Conservation (phyloP, 208 protist species). For the Trypanosoma theileri region DNA sequence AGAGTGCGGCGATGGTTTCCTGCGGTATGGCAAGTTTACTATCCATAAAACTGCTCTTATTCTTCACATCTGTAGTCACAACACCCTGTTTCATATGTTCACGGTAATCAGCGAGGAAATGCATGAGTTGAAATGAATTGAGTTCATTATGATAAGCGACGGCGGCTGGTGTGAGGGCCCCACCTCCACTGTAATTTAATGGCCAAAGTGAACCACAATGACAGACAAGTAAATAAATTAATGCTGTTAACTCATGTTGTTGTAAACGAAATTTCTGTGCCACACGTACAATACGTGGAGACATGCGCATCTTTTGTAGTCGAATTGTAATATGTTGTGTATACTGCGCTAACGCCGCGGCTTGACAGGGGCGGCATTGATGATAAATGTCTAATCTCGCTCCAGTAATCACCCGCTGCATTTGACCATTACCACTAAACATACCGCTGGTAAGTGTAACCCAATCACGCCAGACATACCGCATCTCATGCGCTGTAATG, state of each 20-base stretch:
- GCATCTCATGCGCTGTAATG: conserved; percentile 52
- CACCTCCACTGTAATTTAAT: conserved; percentile 27
- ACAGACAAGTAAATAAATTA: conserved; percentile 77
- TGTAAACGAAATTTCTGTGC: conserved; percentile 49
- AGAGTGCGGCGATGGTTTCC: conserved; percentile 77
- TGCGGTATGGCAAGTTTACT: conserved; percentile 68
- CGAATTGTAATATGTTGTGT: conserved; percentile 32
- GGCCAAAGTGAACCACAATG: conserved; percentile 43
- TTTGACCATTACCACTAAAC: conserved; percentile 18
- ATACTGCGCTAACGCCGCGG: conserved; percentile 28
- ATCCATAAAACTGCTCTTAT: conserved; percentile 60
- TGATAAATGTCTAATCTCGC: conserved; percentile 42
- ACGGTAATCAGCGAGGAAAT: conserved; percentile 73
- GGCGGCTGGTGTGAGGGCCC: conserved; percentile 43
- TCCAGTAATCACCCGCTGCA: conserved; percentile 30
- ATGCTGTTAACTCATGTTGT: conserved; percentile 42
- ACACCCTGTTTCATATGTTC: conserved; percentile 86
- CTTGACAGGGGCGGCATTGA: conserved; percentile 53
- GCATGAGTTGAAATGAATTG: conserved; percentile 66
- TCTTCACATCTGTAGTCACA: conserved; percentile 51
- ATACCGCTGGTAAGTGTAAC: conserved; percentile 17
- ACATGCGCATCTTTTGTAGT: conserved; percentile 40
- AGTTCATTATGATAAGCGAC: conserved; percentile 62
- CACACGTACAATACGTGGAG: conserved; percentile 76
- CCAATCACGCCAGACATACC: conserved; percentile 43